Evolutionary conservation across 306 rosid genomes (phyloP).

Genomic region (Ammopiptanthus mongolicus): DNA sequence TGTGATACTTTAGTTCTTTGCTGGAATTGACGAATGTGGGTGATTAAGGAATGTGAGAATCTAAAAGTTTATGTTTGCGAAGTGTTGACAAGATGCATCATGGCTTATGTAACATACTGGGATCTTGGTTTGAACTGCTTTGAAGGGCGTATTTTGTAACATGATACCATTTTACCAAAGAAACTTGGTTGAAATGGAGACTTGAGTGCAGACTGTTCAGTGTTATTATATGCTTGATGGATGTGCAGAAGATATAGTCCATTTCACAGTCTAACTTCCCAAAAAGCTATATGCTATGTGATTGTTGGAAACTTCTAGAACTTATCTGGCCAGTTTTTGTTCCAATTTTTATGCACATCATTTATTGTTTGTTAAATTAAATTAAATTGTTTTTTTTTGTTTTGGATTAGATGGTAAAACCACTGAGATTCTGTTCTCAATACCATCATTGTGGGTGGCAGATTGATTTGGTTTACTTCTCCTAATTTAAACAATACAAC

Average conservation of each 20-base stretch:
- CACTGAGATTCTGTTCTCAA: background rate
- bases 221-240: background rate
- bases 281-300: background rate
- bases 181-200: background rate
- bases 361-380: background rate
- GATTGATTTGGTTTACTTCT: background rate
- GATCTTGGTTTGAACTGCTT: background rate
- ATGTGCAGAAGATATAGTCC: background rate
- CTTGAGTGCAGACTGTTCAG: background rate
- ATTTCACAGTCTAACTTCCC: background rate
- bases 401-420: slow-evolving; percentile 3
- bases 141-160: background rate
- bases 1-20: background rate
- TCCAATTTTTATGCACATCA: background rate
- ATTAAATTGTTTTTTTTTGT: background rate
- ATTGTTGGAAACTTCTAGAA: background rate
- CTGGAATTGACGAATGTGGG: background rate
- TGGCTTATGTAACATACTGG: background rate
- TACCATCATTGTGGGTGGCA: background rate
- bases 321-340: background rate
- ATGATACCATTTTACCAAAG: background rate
- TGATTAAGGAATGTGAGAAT: background rate
- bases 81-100: background rate
- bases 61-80: background rate
- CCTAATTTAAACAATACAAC: background rate